Conservation (phyloP, 176 grass and related monocot genomes). For the Triticum urartu region DNA sequence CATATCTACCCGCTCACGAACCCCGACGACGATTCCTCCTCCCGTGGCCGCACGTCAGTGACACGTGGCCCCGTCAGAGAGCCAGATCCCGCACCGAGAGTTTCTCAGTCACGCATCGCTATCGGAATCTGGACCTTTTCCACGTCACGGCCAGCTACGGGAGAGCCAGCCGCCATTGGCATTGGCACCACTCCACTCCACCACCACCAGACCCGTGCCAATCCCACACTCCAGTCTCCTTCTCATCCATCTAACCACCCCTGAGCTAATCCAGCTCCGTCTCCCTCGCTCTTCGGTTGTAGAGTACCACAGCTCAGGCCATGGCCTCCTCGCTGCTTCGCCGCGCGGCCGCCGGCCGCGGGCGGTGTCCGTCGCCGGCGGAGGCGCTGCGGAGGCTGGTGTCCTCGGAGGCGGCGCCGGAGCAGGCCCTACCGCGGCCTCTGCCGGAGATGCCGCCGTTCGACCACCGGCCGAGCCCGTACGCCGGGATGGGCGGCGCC, state of each 20-base stretch:
- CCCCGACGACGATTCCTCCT: neutral
- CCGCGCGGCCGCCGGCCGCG: neutral
- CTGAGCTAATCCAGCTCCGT: neutral
- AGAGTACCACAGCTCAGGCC: neutral
- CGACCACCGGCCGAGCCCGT: constrained; percentile 67
- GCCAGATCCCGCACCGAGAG: neutral
- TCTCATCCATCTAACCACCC: neutral
- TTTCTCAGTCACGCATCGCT: neutral
- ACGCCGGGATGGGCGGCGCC: constrained; percentile 53
- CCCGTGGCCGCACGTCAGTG: neutral
- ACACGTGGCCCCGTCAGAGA: neutral
- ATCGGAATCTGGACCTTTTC: constrained; percentile 22
- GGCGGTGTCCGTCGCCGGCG: neutral
- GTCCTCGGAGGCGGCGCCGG: constrained; percentile 38
- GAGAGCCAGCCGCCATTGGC: constrained; percentile 3
- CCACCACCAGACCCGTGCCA: neutral
- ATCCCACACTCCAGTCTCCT: neutral
- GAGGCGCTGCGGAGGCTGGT: constrained; percentile 38
- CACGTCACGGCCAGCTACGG: constrained; percentile 43
- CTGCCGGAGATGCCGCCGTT: constrained; percentile 68
- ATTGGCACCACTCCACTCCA: neutral
- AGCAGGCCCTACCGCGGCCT: neutral
- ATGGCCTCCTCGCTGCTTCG: constrained; percentile 45
- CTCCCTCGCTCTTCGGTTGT: neutral
- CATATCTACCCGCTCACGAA: neutral